Conservation (phyloP, 2,329 filamentous ascomycete species). For the Claviceps quebecensis region DNA sequence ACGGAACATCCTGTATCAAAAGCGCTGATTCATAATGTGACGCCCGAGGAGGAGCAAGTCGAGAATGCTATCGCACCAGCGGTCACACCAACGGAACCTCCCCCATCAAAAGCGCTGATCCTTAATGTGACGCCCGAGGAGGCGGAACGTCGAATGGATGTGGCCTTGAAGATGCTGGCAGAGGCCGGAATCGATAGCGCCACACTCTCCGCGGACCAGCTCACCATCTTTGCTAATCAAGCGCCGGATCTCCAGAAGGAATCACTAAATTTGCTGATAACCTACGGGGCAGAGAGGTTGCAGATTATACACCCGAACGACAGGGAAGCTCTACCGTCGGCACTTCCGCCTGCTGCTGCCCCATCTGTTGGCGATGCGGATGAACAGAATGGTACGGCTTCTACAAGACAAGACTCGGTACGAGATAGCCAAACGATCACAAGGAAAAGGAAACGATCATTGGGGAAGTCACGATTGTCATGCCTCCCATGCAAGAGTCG, state of each 20-base stretch:
- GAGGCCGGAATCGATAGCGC: conserved; percentile 35
- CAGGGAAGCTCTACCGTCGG: conserved; percentile 15
- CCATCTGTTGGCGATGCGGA: conserved; percentile 10
- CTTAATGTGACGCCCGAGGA: conserved; percentile 30
- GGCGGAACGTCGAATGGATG: conserved; percentile 33
- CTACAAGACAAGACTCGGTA: conserved; percentile 19
- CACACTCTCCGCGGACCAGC: conserved; percentile 40
- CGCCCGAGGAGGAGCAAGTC: no score
- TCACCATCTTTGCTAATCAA: conserved; percentile 46
- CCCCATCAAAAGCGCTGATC: conserved; percentile 10
- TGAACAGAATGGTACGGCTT: conserved; percentile 11
- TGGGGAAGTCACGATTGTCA: conserved; percentile 18
- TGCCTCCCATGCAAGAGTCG: conserved; percentile 22
- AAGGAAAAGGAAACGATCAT: conserved; percentile 10
- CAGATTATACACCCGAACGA: conserved; percentile 41
- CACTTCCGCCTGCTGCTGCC: conserved; percentile 12
- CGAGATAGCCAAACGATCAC: conserved; percentile 8
- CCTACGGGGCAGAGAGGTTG: conserved; percentile 42
- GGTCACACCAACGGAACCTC: conserved; percentile 4
- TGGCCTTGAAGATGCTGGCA: conserved; percentile 32
- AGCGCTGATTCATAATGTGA: no score
- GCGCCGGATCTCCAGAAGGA: conserved; percentile 39
- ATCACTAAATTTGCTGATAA: conserved; percentile 41
- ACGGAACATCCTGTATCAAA: no score
- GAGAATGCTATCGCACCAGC: no score